phyloP scores from a whole-genome alignment of 371 early-diverging fungal genomes.

The Mortierella sp. region DNA sequence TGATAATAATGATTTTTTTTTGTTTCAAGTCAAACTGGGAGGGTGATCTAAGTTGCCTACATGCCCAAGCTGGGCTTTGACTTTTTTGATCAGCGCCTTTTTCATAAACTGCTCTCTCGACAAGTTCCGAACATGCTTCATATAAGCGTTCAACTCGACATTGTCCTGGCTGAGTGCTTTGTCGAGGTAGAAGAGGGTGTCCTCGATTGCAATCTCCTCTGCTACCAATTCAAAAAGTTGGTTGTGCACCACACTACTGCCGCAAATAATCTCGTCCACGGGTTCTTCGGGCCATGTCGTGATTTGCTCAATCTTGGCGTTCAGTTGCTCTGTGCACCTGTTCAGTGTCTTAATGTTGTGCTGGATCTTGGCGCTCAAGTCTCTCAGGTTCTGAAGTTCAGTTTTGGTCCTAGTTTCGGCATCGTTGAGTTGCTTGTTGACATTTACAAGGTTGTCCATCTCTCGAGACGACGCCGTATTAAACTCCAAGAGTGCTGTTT shows the following conservation, averaged over 20 bases:
- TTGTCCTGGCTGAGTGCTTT: constrained; percentile 82
- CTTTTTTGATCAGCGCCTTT: constrained; percentile 85
- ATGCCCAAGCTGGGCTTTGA: constrained; percentile 60
- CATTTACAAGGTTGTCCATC: constrained; percentile 69
- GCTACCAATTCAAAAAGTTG: constrained; percentile 90
- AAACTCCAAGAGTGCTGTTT: constrained; percentile 62
- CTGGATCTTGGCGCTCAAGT: constrained; percentile 61
- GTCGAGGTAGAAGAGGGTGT: constrained; percentile 88
- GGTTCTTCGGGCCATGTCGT: constrained; percentile 73
- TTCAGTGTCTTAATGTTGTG: constrained; percentile 40
- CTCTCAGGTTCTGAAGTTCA: constrained; percentile 69
- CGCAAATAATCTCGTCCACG: constrained; percentile 78
- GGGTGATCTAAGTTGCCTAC: too few species aligned
- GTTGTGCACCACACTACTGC: constrained; percentile 81
- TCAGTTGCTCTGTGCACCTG: constrained; percentile 42
- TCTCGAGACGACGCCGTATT: constrained; percentile 65
- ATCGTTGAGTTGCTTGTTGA: constrained; percentile 75
- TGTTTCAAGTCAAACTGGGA: too few species aligned
- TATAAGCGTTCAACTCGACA: constrained; percentile 76
- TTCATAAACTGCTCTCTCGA: constrained; percentile 92
- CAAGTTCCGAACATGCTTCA: constrained; percentile 85
- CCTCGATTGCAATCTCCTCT: constrained; percentile 92
- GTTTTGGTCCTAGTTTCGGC: constrained; percentile 79
- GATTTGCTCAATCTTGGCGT: constrained; percentile 62
- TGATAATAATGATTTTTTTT: too few species aligned